These are phyloP conservation scores for Aspergillus affinis DNA, from an alignment of 495 filamentous ascomycete species.

Conservation along the genomic window DNA sequence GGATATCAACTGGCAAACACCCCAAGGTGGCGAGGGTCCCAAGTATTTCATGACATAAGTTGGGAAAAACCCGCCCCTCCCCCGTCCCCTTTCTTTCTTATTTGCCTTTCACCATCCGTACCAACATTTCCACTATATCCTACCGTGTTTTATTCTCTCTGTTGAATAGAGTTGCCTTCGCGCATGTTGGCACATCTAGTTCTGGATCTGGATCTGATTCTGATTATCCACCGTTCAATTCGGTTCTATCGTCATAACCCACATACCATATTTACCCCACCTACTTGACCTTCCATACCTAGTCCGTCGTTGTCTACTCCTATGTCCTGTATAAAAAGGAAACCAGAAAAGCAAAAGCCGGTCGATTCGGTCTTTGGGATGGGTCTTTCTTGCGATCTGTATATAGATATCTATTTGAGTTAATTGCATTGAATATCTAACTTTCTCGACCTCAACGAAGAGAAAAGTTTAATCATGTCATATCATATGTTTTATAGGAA, in stretches of 20 bases:
- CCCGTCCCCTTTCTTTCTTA: too few species aligned
- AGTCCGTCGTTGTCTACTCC: too few species aligned
- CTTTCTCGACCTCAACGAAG: neutral
- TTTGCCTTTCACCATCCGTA: neutral
- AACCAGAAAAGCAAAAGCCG: neutral
- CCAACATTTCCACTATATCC: neutral
- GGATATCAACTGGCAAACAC: constrained; percentile 96
- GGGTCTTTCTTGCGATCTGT: neutral
- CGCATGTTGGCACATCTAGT: neutral
- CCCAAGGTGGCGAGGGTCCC: constrained; percentile 93
- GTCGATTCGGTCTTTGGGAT: neutral
- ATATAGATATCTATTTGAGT: neutral
- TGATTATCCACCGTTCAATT: neutral
- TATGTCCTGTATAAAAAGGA: neutral
- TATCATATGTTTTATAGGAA: too few species aligned
- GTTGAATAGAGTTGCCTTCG: neutral
- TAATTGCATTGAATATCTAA: neutral
- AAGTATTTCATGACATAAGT: constrained; percentile 89
- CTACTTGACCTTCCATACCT: neutral
- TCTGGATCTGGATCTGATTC: neutral
- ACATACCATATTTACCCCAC: neutral
- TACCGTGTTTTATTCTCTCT: neutral
- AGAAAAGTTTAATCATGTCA: neutral
- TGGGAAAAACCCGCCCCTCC: neutral
- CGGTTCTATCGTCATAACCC: neutral